Percentiles rank a stretch among this genome's conserved stretches.
These are phyloP conservation scores for Pyrenochaeta sp. DNA, from an alignment of 2,329 filamentous ascomycete genomes.

Conservation along the genomic window DNA sequence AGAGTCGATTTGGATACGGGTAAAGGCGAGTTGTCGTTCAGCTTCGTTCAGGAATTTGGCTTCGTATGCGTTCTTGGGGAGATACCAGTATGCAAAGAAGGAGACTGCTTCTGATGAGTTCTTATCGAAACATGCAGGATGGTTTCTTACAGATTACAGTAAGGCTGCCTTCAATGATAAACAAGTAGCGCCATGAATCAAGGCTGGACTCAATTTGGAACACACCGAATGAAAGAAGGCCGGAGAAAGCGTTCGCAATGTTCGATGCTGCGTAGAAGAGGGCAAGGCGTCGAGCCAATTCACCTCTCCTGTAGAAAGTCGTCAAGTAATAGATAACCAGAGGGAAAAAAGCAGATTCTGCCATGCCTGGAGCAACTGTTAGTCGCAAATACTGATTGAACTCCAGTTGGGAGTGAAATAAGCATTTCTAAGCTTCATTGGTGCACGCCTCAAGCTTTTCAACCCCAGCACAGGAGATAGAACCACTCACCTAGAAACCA, in stretches of 20 bases:
- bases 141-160: conserved; percentile 60
- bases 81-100: conserved; percentile 71
- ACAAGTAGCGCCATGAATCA: conserved; percentile 70
- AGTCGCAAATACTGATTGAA: conserved; percentile 4
- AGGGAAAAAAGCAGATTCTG: conserved; percentile 74
- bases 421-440: conserved; percentile 14
- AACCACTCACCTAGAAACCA: conserved; percentile 71
- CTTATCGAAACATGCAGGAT: not conserved
- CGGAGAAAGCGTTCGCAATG: conserved; percentile 73
- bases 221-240: conserved; percentile 66
- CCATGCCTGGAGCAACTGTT: conserved; percentile 54
- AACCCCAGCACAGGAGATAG: too few species aligned
- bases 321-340: conserved; percentile 69
- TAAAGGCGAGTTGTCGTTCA: conserved; percentile 72
- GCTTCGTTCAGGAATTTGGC: conserved; percentile 71
- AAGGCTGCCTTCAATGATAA: conserved; percentile 65
- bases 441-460: conserved; percentile 10
- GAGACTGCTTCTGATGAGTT: conserved; percentile 50
- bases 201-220: conserved; percentile 64
- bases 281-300: conserved; percentile 73
- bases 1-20: conserved; percentile 78
- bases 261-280: conserved; percentile 79
- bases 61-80: conserved; percentile 69
- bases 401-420: not conserved
- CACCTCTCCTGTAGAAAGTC: conserved; percentile 73